phyloP scores from a whole-genome alignment of 805 yeast species.

The Saitoella complicata region DNA sequence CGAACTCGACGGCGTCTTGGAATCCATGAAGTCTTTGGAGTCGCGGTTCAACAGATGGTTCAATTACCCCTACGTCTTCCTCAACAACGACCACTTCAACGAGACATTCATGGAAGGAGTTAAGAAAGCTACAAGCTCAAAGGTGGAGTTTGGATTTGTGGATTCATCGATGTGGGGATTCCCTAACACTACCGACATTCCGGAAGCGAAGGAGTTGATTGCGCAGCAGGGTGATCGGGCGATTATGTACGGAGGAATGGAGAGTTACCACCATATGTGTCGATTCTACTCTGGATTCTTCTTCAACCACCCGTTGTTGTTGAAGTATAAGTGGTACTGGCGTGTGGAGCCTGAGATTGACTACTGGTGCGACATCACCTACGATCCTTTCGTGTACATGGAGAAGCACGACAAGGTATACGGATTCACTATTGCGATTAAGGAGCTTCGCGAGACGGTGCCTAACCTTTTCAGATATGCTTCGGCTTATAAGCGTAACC shows the following conservation, averaged over 20 bases:
- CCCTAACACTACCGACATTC: constrained; percentile 29
- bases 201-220: constrained; percentile 38
- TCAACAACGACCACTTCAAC: constrained; percentile 64
- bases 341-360: constrained; percentile 87
- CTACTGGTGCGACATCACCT: constrained; percentile 77
- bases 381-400: constrained; percentile 85
- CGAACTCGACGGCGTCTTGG: constrained; percentile 62
- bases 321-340: constrained; percentile 81
- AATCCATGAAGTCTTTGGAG: constrained; percentile 60
- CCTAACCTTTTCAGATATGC: constrained; percentile 70
- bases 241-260: constrained; percentile 68
- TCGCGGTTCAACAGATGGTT: constrained; percentile 88
- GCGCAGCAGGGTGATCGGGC: constrained; percentile 67
- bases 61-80: constrained; percentile 79
- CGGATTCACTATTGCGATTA: constrained; percentile 68
- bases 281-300: constrained; percentile 78
- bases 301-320: constrained; percentile 60
- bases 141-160: constrained; percentile 58
- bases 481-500: constrained; percentile 37
- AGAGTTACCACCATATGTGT: constrained; percentile 87
- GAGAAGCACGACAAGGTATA: constrained; percentile 48
- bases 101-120: constrained; percentile 45
- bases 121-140: constrained; percentile 35
- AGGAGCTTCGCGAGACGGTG: constrained; percentile 65
- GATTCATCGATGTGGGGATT: constrained; percentile 54